These are phyloP conservation scores for Rhipidocladum racemiflorum DNA, from an alignment of 176 grass and related monocot genomes.

Conservation along the genomic window DNA sequence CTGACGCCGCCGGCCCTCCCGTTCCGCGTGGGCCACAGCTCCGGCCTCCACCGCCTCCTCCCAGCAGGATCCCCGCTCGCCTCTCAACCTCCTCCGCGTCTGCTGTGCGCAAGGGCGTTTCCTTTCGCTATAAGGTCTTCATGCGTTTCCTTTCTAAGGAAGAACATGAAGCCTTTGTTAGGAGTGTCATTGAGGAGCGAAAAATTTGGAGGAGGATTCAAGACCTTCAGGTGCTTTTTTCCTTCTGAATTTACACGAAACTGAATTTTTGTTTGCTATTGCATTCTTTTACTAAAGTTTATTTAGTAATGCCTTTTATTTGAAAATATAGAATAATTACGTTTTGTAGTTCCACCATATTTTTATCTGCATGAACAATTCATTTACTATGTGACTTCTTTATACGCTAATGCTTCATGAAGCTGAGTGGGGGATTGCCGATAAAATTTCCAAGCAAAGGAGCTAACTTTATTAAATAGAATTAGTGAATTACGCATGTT, in stretches of 20 bases:
- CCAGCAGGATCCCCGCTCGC: too few relatives aligned
- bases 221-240: slow-evolving; percentile 70
- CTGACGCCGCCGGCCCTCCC: slow-evolving; percentile 65
- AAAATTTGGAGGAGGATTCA: slow-evolving; percentile 87
- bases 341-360: neutral
- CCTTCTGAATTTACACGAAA: neutral
- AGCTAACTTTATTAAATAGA: neutral
- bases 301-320: neutral
- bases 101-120: too few relatives aligned
- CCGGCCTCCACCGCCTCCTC: too few relatives aligned
- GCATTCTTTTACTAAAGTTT: neutral
- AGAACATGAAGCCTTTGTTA: slow-evolving; percentile 75
- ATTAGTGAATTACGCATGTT: too few relatives aligned
- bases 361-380: slow-evolving; percentile 2
- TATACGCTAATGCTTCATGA: neutral
- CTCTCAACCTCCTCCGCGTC: too few relatives aligned
- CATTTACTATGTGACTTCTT: neutral
- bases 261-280: neutral
- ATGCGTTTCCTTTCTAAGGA: slow-evolving; percentile 93
- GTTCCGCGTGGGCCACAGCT: too few relatives aligned
- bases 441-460: slow-evolving; percentile 12
- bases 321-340: neutral
- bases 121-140: slow-evolving; percentile 83
- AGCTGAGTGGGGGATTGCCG: neutral
- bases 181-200: slow-evolving; percentile 68